Evolutionary conservation across 306 rosid species (phyloP), one percentile per base, ranked within the genome.

Genomic region (Quercus ilex): DNA sequence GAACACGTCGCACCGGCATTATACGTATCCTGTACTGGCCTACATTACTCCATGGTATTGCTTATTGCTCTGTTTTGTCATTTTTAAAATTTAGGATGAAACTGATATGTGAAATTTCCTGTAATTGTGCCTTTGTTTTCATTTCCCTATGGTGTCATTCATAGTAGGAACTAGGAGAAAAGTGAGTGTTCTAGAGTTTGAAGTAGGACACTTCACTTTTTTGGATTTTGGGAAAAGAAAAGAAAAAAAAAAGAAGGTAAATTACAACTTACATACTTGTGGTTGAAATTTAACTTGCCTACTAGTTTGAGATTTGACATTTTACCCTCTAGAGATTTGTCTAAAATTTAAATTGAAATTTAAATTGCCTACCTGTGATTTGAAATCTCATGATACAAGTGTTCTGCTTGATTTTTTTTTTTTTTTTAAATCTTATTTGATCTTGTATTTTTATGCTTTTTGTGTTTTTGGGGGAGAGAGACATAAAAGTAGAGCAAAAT

Each of bases 1-100:
- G 74, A 91, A 93, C 82, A 33, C 52, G 18, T 88, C 90, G 31
- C 78, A 26, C 55, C 90, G 94, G 85, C 91, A 83, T 73, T 89
- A 89, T 81, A 76, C 28, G 18, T 88, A 89, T 82, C 98, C 97
- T 59, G 92, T 86, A 35, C 93, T 95, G 85, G 98, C 90, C 78
- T 95, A 93, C 89, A 86, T 95, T 71, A 95, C 99, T 77, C 97
- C 98, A 51, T 95, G 99, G 99, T 95, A 93, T 82, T 71, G 15
- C 26, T 84, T 18, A 10, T 68, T 21, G 15, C 71, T 77, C 71
- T 74, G 35, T 31, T 55, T 83, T 25, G 26, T 67, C 19, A 23
- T 70, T 17, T 64, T 56, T 25, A 6, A 11, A 26, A 1, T 53
- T 77, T 77, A 53, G 17, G 21, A 65, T 55, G 73, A 73, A 73